Percentiles rank a stretch among this genome's conserved stretches.
Evolutionary conservation across 2,329 filamentous ascomycete species (phyloP).

Genomic region (Talaromyces islandicus): DNA sequence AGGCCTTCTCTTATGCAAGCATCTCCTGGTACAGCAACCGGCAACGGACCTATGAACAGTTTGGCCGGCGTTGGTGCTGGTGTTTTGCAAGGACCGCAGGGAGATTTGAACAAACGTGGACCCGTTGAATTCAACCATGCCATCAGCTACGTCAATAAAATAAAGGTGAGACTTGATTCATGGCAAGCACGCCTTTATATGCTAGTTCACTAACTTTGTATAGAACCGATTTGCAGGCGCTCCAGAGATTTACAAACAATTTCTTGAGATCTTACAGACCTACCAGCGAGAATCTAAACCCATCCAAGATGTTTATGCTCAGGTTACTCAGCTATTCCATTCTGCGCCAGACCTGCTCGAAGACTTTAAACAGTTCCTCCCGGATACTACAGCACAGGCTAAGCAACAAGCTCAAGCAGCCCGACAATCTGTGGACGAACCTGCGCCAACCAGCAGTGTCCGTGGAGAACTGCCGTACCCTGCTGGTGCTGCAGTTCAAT

Average conservation of each 20-base stretch:
- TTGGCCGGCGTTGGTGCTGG: constrained; percentile 57
- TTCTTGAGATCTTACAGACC: constrained; percentile 94
- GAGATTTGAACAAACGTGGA: constrained; percentile 71
- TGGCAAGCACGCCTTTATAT: background rate
- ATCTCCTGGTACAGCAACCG: constrained; percentile 37
- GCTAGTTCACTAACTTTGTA: constrained; percentile 7
- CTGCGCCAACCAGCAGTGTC: constrained; percentile 60
- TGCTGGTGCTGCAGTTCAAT: constrained; percentile 34
- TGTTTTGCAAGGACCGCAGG: constrained; percentile 50
- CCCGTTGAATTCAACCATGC: constrained; percentile 99
- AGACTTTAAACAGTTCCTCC: constrained; percentile 97
- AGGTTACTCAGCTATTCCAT: constrained; percentile 91
- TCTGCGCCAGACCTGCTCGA: constrained; percentile 90
- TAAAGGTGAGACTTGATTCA: constrained; percentile 63
- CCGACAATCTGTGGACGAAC: constrained; percentile 62
- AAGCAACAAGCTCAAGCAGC: constrained; percentile 54
- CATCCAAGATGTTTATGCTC: constrained; percentile 95
- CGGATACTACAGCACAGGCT: constrained; percentile 72
- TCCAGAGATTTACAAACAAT: constrained; percentile 98
- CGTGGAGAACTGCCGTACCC: constrained; percentile 48
- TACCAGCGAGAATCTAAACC: constrained; percentile 98
- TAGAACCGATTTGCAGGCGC: constrained; percentile 95
- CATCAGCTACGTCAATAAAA: constrained; percentile 99
- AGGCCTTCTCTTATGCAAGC: constrained; percentile 46
- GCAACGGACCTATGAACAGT: constrained; percentile 50